Conservation (phyloP, 768 basidiomycete species). For the Boletus pseudo-olivaceus region DNA sequence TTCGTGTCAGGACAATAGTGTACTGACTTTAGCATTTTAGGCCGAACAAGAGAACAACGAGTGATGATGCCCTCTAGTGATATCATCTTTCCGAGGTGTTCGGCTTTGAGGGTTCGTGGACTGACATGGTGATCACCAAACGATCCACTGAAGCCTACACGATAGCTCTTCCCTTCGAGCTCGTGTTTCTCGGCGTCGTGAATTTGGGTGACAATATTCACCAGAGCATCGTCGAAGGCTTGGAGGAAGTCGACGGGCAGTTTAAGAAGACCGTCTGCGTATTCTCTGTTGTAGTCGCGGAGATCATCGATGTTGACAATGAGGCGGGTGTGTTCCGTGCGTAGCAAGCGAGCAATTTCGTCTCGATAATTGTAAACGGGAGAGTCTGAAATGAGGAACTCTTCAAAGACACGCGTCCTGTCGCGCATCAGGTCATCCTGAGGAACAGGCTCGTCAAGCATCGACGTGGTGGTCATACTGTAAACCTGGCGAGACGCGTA, state of each 20-base stretch:
- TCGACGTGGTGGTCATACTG: constrained; percentile 26
- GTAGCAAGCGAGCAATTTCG: constrained; percentile 78
- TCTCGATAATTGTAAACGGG: constrained; percentile 78
- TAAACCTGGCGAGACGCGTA: constrained; percentile 7
- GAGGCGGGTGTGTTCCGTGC: constrained; percentile 79
- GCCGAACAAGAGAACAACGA: constrained; percentile 94
- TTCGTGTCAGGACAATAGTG: constrained; percentile 91
- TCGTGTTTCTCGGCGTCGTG: constrained; percentile 81
- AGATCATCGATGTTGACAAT: constrained; percentile 95
- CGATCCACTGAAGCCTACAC: constrained; percentile 89
- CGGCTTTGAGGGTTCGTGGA: constrained; percentile 84
- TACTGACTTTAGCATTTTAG: constrained; percentile 96
- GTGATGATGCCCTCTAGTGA: constrained; percentile 98
- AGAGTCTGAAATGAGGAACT: constrained; percentile 72
- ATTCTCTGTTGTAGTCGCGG: constrained; percentile 87
- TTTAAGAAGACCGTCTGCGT: constrained; percentile 84
- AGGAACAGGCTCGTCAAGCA: constrained; percentile 53
- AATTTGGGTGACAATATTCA: constrained; percentile 65
- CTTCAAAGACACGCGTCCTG: constrained; percentile 74
- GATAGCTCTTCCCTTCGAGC: constrained; percentile 74
- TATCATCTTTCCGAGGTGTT: constrained; percentile 93
- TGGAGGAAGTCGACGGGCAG: constrained; percentile 84
- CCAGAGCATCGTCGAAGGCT: constrained; percentile 84
- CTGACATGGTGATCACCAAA: constrained; percentile 99
- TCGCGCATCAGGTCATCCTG: constrained; percentile 74